Percentiles rank a stretch among this genome's conserved stretches.
Conservation (phyloP, 306 rosid species). For the Cercis canadensis region DNA sequence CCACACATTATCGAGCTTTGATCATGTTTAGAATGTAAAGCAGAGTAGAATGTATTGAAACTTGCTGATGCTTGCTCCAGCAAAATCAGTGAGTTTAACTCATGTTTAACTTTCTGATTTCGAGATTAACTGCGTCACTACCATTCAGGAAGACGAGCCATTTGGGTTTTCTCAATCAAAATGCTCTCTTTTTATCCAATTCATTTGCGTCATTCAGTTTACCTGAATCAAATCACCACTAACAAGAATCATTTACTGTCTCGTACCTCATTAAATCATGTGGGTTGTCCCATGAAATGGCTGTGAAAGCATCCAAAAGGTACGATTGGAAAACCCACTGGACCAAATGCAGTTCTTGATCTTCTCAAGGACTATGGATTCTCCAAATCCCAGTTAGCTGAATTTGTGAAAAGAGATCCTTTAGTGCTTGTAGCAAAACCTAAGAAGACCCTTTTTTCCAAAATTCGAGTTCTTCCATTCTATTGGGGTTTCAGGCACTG, state of each 20-base stretch:
- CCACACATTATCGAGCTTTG: no score
- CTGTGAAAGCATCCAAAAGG: no score
- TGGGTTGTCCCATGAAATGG: no score
- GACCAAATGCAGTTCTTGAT: conserved; percentile 14
- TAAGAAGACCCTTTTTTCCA: conserved; percentile 38
- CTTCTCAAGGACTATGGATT: conserved; percentile 27
- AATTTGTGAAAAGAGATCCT: conserved; percentile 27
- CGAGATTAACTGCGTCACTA: conserved; percentile 14
- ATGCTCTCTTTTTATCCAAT: conserved; percentile 11
- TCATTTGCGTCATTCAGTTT: neutral
- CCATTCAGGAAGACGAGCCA: neutral
- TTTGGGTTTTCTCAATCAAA: neutral
- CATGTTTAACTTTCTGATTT: conserved; percentile 10
- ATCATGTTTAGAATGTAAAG: no score
- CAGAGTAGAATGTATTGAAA: no score
- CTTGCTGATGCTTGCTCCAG: no score
- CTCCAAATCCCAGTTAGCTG: conserved; percentile 34
- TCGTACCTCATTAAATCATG: no score
- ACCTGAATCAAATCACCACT: neutral
- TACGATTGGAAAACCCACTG: no score
- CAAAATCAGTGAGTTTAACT: no score
- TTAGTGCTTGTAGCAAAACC: conserved; percentile 9
- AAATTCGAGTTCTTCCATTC: conserved; percentile 35
- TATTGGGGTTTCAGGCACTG: conserved; percentile 31
- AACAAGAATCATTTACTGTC: neutral